Percentiles rank a stretch among this genome's conserved stretches.
phyloP scores from a whole-genome alignment of 2,329 filamentous ascomycete species.

The Cladorrhinum sp. region DNA sequence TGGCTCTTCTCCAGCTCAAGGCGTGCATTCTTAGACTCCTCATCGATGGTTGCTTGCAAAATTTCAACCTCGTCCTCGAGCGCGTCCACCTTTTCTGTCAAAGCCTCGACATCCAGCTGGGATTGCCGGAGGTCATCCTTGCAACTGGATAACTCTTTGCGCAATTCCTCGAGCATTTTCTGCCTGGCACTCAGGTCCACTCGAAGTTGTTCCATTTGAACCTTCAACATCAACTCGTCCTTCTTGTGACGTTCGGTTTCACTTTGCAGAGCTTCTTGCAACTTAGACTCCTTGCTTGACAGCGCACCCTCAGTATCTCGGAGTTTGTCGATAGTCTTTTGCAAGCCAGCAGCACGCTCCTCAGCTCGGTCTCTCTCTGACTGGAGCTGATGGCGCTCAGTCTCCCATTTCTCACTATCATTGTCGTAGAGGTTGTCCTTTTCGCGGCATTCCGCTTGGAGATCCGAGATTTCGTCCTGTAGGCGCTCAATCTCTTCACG shows the following conservation, averaged over 20 bases:
- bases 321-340: conserved; percentile 68
- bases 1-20: conserved; percentile 44
- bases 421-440: conserved; percentile 69
- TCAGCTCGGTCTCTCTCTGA: conserved; percentile 65
- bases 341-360: conserved; percentile 64
- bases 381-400: conserved; percentile 61
- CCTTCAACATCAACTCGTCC: conserved; percentile 66
- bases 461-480: conserved; percentile 57
- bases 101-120: conserved; percentile 59
- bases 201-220: conserved; percentile 73
- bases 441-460: conserved; percentile 64
- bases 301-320: conserved; percentile 66
- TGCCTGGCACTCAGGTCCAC: conserved; percentile 67
- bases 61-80: conserved; percentile 77
- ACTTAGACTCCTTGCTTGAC: conserved; percentile 63
- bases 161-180: conserved; percentile 61
- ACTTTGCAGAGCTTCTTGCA: conserved; percentile 66
- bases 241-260: conserved; percentile 69
- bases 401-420: conserved; percentile 71
- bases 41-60: conserved; percentile 62
- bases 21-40: conserved; percentile 60
- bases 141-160: conserved; percentile 62
- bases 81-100: conserved; percentile 63
- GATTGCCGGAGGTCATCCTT: conserved; percentile 69
- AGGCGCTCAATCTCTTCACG: conserved; percentile 54